Conservation (phyloP, 441 rosid genomes). For the Eutrema salsugineum region DNA sequence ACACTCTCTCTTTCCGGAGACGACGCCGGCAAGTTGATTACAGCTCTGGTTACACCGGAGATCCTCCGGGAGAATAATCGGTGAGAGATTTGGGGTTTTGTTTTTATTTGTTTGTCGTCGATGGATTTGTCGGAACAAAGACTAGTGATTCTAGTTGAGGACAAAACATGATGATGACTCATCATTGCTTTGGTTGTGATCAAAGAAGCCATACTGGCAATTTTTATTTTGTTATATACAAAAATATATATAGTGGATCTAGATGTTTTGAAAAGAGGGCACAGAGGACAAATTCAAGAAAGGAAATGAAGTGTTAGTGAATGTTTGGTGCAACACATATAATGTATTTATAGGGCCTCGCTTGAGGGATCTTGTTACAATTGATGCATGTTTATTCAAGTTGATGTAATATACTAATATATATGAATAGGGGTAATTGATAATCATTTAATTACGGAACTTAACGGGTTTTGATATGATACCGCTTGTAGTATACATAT, state of each 20-base stretch:
- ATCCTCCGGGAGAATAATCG: conserved; percentile 7
- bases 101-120: conserved; percentile 3
- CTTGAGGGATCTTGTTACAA: background rate
- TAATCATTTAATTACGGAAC: background rate
- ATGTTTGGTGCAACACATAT: conserved; percentile 25
- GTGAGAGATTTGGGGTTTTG: background rate
- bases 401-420: conserved; percentile 7
- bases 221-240: background rate
- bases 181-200: conserved; percentile 35
- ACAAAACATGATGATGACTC: conserved; percentile 31
- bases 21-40: conserved; percentile 26
- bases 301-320: conserved; percentile 10
- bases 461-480: background rate
- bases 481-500: background rate
- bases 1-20: conserved; percentile 31
- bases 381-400: conserved; percentile 22
- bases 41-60: conserved; percentile 35
- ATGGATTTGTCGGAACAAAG: conserved; percentile 22
- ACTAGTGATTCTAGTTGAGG: conserved; percentile 15
- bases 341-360: conserved; percentile 30
- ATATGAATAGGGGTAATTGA: background rate
- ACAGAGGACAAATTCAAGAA: conserved; percentile 9
- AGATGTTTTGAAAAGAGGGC: conserved; percentile 22
- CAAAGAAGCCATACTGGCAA: conserved; percentile 28
- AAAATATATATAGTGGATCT: background rate